phyloP scores from a whole-genome alignment of 2,329 filamentous ascomycete genomes.

The Incumbomyces delicatus region DNA sequence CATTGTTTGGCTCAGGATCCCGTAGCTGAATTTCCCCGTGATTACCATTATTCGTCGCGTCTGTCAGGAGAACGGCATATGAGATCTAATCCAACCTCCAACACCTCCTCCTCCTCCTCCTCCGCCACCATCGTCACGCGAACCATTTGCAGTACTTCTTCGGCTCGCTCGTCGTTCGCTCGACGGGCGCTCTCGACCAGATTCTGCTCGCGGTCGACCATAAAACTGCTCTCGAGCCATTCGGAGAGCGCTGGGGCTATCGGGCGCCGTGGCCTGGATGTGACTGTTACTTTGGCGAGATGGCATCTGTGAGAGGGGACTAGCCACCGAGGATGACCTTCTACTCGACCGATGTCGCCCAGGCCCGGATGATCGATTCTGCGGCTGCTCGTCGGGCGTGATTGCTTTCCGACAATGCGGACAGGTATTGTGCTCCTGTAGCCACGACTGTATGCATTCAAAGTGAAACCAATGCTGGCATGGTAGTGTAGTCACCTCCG shows the following conservation, averaged over 20 bases:
- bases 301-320: constrained; percentile 9
- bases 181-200: constrained; percentile 8
- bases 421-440: constrained; percentile 85
- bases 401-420: constrained; percentile 46
- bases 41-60: too few relatives aligned
- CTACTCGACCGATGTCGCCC: constrained; percentile 9
- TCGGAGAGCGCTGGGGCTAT: constrained; percentile 18
- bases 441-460: constrained; percentile 70
- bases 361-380: not conserved
- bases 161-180: constrained; percentile 18
- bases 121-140: constrained; percentile 10
- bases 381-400: constrained; percentile 13
- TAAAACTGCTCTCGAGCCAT: constrained; percentile 13
- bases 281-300: constrained; percentile 19
- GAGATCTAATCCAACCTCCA: constrained; percentile 23
- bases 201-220: constrained; percentile 9
- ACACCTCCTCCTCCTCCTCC: constrained; percentile 20
- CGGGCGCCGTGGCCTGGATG: not conserved
- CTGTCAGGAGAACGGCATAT: constrained; percentile 12
- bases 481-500: constrained; percentile 66
- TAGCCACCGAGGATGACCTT: constrained; percentile 13
- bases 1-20: too few relatives aligned
- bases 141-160: constrained; percentile 6
- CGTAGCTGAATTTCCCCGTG: too few relatives aligned
- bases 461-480: constrained; percentile 94